These are phyloP conservation scores for Neurospora cerealis DNA, from an alignment of 495 filamentous ascomycete genomes.

Conservation along the genomic window DNA sequence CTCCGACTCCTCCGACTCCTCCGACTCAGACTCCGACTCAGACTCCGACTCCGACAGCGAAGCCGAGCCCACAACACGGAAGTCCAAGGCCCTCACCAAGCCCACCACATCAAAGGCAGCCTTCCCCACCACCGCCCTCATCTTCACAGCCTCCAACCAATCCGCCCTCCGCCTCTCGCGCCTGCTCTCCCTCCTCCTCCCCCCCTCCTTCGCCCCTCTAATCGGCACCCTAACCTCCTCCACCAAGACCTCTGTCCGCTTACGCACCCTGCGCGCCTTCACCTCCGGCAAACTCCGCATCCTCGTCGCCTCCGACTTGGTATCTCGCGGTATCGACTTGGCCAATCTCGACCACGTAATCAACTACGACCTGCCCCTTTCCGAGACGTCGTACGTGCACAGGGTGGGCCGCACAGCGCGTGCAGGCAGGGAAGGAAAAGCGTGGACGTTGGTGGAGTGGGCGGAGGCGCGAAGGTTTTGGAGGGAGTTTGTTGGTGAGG, in stretches of 20 bases:
- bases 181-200: constrained; percentile 60
- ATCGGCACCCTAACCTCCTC: constrained; percentile 69
- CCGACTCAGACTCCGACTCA: constrained; percentile 8
- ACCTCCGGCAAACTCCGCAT: constrained; percentile 52
- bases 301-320: constrained; percentile 83
- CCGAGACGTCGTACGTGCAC: constrained; percentile 77
- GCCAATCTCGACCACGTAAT: constrained; percentile 70
- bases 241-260: constrained; percentile 52
- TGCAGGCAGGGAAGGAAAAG: constrained; percentile 64
- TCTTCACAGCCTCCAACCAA: constrained; percentile 87
- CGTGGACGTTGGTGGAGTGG: constrained; percentile 73
- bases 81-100: not conserved
- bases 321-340: constrained; percentile 86
- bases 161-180: constrained; percentile 68
- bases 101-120: not conserved
- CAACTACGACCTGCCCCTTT: constrained; percentile 87
- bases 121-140: constrained; percentile 44
- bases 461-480: constrained; percentile 81
- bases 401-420: constrained; percentile 86
- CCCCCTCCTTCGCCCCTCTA: constrained; percentile 44
- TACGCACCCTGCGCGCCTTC: constrained; percentile 52
- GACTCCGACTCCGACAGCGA: constrained; percentile 1
- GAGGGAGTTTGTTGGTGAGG: constrained; percentile 55
- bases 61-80: not conserved
- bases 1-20: constrained; percentile 13